A percentile compares a stretch with the other conserved stretches of the same genome.
phyloP scores from a whole-genome alignment of 176 grass and related monocot species.

The Triticum turgidum region DNA sequence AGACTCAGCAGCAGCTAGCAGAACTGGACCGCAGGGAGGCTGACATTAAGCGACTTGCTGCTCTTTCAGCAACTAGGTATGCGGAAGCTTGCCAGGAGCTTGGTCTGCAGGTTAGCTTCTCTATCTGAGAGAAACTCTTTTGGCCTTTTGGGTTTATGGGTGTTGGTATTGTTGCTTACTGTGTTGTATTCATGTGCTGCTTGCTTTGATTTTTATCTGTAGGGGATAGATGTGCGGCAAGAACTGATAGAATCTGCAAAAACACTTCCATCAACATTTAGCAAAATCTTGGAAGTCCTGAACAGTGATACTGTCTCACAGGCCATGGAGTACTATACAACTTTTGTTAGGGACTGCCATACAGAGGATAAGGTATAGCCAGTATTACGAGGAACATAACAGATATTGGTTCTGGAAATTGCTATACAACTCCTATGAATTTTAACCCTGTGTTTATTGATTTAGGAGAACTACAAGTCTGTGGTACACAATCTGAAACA shows the following conservation, averaged over 20 bases:
- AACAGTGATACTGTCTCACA: slow-evolving; percentile 64
- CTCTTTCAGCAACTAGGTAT: slow-evolving; percentile 76
- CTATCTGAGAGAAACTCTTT: not conserved
- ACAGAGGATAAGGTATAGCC: slow-evolving; percentile 76
- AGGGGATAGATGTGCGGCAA: slow-evolving; percentile 77
- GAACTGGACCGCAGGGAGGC: slow-evolving; percentile 87
- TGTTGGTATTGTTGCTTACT: not conserved
- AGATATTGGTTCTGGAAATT: not conserved
- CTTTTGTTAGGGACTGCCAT: slow-evolving; percentile 84
- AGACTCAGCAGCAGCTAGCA: slow-evolving; percentile 84
- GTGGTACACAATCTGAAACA: slow-evolving; percentile 65
- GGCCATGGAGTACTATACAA: slow-evolving; percentile 69
- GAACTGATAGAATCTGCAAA: slow-evolving; percentile 86
- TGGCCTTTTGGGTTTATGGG: not conserved
- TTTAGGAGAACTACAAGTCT: slow-evolving; percentile 53
- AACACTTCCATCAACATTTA: slow-evolving; percentile 72
- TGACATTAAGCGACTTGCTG: slow-evolving; percentile 78
- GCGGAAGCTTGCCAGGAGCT: slow-evolving; percentile 90
- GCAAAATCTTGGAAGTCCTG: slow-evolving; percentile 73
- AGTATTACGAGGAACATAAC: slow-evolving; percentile 1
- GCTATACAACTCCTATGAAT: slow-evolving; percentile 8
- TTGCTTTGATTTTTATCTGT: slow-evolving; percentile 17
- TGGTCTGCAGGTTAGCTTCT: slow-evolving; percentile 60
- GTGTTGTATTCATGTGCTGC: not conserved
- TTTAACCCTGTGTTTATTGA: slow-evolving; percentile 31